These are phyloP conservation scores for Zymoseptoria ardabiliae DNA, from an alignment of 2,329 filamentous ascomycete species.

Conservation along the genomic window DNA sequence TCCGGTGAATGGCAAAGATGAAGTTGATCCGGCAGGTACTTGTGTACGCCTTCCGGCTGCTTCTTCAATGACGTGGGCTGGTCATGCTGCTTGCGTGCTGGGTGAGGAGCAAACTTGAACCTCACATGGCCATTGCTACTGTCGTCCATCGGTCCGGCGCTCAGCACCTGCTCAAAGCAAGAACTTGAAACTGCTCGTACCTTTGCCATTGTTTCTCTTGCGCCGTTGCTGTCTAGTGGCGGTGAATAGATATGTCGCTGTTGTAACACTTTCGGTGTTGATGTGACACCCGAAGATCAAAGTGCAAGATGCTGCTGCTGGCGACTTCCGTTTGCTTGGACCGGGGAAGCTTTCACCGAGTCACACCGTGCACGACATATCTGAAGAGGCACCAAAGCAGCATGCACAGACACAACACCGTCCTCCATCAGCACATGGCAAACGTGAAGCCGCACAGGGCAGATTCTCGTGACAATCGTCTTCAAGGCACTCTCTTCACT, in stretches of 20 bases:
- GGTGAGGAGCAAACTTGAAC: background rate
- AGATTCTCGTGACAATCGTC: background rate
- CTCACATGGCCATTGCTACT: background rate
- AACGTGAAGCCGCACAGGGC: background rate
- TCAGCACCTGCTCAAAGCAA: background rate
- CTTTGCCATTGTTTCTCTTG: background rate
- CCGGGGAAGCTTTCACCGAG: background rate
- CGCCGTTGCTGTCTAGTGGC: background rate
- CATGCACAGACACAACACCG: background rate
- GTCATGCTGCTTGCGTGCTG: background rate
- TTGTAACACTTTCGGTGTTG: background rate
- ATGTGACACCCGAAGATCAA: background rate
- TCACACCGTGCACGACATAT: background rate
- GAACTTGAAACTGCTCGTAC: background rate
- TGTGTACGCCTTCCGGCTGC: background rate
- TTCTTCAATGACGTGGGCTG: background rate
- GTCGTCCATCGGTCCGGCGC: background rate
- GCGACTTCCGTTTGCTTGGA: background rate
- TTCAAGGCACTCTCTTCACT: slow-evolving; percentile 29
- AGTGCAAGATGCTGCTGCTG: background rate
- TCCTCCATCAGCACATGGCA: background rate
- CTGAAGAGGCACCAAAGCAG: background rate
- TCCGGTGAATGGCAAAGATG: background rate
- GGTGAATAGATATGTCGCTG: background rate
- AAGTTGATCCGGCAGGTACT: background rate